phyloP scores from a whole-genome alignment of 108 stramenopile species.

The Schizochytrium sp. region DNA sequence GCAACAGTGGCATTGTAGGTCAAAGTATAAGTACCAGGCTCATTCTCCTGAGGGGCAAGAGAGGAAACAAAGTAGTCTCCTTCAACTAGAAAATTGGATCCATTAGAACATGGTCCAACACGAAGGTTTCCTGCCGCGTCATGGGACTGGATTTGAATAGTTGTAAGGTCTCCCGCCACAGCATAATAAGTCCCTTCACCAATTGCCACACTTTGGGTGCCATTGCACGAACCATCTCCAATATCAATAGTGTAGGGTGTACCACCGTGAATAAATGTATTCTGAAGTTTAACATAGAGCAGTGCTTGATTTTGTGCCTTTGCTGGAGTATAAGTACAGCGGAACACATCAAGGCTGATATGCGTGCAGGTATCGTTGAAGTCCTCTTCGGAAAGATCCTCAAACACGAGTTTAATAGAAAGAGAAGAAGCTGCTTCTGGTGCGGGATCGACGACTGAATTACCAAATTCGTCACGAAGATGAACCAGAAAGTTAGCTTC shows the following conservation, averaged over 20 bases:
- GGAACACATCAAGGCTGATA: not conserved
- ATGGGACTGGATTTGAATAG: not conserved
- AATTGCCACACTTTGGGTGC: not conserved
- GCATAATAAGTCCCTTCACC: conserved; percentile 1
- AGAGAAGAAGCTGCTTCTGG: not conserved
- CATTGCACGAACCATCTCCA: conserved; percentile 21
- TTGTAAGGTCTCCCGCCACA: conserved; percentile 35
- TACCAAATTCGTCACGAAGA: conserved; percentile 9
- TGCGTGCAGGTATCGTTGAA: not conserved
- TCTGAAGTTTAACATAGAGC: not conserved
- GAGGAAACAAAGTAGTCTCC: not conserved
- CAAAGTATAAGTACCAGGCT: not conserved
- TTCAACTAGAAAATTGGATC: not conserved
- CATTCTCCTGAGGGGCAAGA: not conserved
- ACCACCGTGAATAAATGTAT: not conserved
- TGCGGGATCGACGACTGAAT: not conserved
- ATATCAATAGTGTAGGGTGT: not conserved
- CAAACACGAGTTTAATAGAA: not conserved
- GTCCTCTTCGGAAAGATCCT: not conserved
- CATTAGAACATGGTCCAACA: not conserved
- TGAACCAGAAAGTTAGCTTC: not conserved
- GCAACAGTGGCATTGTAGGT: conserved; percentile 39
- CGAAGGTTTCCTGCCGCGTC: conserved; percentile 17
- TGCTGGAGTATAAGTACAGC: conserved; percentile 36
- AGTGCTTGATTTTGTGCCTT: not conserved